Percentiles rank a stretch among this genome's conserved stretches.
Conservation (phyloP, 2,329 filamentous ascomycete species). For the Aspergillus tubingensis region DNA sequence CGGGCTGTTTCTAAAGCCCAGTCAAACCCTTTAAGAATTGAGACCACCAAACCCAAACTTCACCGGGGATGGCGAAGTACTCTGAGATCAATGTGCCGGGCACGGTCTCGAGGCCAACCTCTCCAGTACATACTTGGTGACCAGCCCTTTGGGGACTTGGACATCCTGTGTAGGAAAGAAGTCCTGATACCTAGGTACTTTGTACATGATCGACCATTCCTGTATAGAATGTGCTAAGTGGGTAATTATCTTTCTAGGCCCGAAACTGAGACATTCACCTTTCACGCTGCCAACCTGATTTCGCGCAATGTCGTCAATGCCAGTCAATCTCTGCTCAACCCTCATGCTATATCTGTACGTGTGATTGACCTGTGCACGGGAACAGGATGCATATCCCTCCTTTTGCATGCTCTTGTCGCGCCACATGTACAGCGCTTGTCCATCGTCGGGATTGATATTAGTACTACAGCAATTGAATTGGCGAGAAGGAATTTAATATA, state of each 20-base stretch:
- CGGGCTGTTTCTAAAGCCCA: constrained; percentile 29
- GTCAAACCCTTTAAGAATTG: neutral
- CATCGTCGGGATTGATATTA: constrained; percentile 75
- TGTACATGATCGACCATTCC: neutral
- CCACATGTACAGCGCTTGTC: constrained; percentile 45
- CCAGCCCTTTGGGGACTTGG: constrained; percentile 82
- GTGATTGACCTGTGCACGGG: constrained; percentile 89
- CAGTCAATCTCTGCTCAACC: neutral
- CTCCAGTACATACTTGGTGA: constrained; percentile 87
- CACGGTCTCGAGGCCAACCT: constrained; percentile 66
- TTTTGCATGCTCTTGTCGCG: constrained; percentile 65
- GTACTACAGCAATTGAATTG: constrained; percentile 63
- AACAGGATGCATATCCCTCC: constrained; percentile 83
- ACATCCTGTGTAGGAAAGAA: constrained; percentile 72
- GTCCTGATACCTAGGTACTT: constrained; percentile 79
- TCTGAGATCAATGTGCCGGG: constrained; percentile 41
- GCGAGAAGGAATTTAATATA: constrained; percentile 63
- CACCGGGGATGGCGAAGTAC: constrained; percentile 30
- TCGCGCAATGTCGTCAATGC: constrained; percentile 16
- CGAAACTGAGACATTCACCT: constrained; percentile 71
- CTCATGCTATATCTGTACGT: constrained; percentile 45
- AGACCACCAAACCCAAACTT: neutral
- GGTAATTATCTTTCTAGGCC: constrained; percentile 42
- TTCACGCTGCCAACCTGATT: constrained; percentile 55
- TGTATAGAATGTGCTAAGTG: neutral